Percentiles rank a stretch among this genome's conserved stretches.
phyloP scores from a whole-genome alignment of 768 basidiomycete genomes.

The Coprinopsis strossmayeri region DNA sequence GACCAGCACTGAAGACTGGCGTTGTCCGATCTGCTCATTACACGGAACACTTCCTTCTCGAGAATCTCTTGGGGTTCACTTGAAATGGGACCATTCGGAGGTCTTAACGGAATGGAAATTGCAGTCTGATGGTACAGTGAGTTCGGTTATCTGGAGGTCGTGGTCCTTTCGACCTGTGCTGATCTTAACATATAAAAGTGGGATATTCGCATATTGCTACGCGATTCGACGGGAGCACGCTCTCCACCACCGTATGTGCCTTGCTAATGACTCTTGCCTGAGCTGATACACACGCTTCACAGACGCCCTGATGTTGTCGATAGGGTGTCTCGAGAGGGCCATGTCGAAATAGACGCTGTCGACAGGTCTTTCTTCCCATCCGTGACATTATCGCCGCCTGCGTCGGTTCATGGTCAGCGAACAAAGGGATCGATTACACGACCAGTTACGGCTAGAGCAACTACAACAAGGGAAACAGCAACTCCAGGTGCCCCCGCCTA shows the following conservation, averaged over 20 bases:
- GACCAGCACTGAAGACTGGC: constrained; percentile 2
- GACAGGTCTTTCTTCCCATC: constrained; percentile 2
- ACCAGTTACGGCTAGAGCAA: background rate
- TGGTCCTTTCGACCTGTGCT: too few relatives aligned
- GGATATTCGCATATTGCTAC: too few relatives aligned
- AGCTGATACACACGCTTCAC: too few relatives aligned
- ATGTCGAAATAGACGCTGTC: background rate
- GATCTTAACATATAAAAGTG: too few relatives aligned
- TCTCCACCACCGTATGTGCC: too few relatives aligned
- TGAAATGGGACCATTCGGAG: constrained; percentile 13
- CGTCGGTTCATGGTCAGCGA: background rate
- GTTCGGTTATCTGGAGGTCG: background rate
- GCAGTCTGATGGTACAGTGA: background rate
- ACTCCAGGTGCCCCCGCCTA: background rate
- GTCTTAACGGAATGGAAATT: constrained; percentile 9
- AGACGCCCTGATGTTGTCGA: too few relatives aligned
- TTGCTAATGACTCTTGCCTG: too few relatives aligned
- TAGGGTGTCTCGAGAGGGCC: too few relatives aligned
- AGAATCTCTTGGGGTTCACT: constrained; percentile 8
- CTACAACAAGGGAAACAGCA: background rate
- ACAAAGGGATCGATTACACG: background rate
- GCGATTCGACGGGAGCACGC: too few relatives aligned
- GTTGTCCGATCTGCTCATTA: constrained; percentile 14
- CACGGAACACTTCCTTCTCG: constrained; percentile 12
- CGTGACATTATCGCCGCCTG: constrained; percentile 2